Evolutionary conservation across 257 asterid genomes (phyloP).

Genomic region (Capsicum chinense): DNA sequence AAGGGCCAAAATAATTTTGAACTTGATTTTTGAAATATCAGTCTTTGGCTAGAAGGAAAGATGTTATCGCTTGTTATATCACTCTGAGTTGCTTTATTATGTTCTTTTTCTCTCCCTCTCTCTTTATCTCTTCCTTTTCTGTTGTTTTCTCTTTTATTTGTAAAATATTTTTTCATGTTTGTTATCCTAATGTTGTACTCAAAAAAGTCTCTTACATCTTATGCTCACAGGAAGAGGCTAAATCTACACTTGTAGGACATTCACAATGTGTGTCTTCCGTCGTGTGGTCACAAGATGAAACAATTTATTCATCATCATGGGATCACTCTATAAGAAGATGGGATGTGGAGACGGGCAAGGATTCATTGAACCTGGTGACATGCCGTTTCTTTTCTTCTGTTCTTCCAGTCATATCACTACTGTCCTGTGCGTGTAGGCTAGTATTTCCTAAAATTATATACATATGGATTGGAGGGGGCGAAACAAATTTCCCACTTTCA

Average conservation of each 20-base stretch:
- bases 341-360: constrained; percentile 93
- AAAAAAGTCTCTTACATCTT: constrained; percentile 17
- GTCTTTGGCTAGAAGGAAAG: not conserved
- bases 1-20: not conserved
- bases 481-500: not conserved
- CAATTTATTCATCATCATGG: constrained; percentile 92
- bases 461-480: not conserved
- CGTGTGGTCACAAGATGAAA: constrained; percentile 70
- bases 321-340: constrained; percentile 94
- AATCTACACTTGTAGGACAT: constrained; percentile 85
- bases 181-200: not conserved
- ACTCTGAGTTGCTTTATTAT: not conserved
- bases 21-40: not conserved
- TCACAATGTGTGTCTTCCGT: constrained; percentile 90
- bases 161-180: not conserved
- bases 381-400: constrained; percentile 7
- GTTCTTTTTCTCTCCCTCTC: not conserved
- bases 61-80: not conserved
- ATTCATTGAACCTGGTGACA: constrained; percentile 64
- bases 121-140: not conserved
- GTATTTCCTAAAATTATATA: not conserved
- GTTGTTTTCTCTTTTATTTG: not conserved
- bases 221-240: constrained; percentile 69
- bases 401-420: not conserved
- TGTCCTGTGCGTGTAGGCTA: not conserved